These are phyloP conservation scores for Nematodospora anomalae DNA, from an alignment of 1,139 yeast genomes.

Conservation along the genomic window DNA sequence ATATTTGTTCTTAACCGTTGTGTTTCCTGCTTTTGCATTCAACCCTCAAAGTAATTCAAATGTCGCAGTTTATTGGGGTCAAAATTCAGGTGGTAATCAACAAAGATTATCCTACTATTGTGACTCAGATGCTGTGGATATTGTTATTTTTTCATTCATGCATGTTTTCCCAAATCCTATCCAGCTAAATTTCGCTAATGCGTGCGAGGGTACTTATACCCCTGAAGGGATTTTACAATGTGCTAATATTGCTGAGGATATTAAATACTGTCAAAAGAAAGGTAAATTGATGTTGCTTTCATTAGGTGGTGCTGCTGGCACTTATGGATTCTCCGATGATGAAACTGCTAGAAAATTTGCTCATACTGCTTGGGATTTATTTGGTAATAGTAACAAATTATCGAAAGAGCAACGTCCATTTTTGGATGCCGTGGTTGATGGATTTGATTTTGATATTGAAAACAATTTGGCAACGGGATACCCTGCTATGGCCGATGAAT, in stretches of 20 bases:
- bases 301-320: constrained; percentile 84
- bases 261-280: constrained; percentile 72
- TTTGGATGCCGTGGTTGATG: constrained; percentile 49
- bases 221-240: constrained; percentile 61
- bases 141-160: constrained; percentile 71
- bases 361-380: constrained; percentile 73
- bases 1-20: constrained; percentile 8
- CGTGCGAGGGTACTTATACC: constrained; percentile 52
- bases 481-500: constrained; percentile 57
- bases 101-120: constrained; percentile 67
- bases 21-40: constrained; percentile 29
- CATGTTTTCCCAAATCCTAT: constrained; percentile 52
- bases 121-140: constrained; percentile 65
- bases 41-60: constrained; percentile 51
- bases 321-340: constrained; percentile 70
- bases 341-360: constrained; percentile 70
- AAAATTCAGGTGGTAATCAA: constrained; percentile 67
- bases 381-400: constrained; percentile 64
- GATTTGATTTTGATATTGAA: constrained; percentile 49
- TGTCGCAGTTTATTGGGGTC: constrained; percentile 91
- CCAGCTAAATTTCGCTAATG: constrained; percentile 67
- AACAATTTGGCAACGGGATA: constrained; percentile 52
- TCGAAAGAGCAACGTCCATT: constrained; percentile 68
- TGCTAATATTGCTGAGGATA: constrained; percentile 68
- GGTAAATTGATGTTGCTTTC: constrained; percentile 83